Conservation (phyloP, 1,284 basidiomycete species). For the Ustilago hordei region DNA sequence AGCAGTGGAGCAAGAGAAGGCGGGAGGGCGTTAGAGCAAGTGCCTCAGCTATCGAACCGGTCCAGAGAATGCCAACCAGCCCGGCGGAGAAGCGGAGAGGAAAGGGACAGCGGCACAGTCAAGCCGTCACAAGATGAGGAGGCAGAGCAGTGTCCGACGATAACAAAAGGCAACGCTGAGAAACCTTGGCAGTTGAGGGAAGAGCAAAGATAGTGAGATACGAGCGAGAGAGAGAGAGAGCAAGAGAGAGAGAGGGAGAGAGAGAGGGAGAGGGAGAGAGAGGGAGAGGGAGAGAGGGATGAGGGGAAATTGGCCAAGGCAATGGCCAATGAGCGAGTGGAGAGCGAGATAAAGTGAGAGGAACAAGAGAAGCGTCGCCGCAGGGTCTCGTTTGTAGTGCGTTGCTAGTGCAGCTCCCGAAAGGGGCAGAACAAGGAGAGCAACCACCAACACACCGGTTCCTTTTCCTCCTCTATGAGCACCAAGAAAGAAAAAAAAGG, state of each 20-base stretch:
- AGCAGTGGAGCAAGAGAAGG: constrained; percentile 3
- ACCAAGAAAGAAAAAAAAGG: neutral
- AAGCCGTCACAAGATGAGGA: neutral
- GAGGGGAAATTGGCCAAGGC: neutral
- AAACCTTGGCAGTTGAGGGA: neutral
- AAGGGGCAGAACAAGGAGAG: neutral
- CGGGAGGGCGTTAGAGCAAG: neutral
- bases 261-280: too few relatives aligned
- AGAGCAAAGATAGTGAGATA: neutral
- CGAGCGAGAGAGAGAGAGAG: neutral
- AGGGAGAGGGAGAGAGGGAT: too few relatives aligned
- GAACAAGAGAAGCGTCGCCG: neutral
- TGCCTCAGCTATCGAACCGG: neutral
- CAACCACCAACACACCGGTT: neutral
- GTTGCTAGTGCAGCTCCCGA: constrained; percentile 2
- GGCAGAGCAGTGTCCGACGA: neutral
- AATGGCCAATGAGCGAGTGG: neutral
- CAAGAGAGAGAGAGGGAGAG: too few relatives aligned
- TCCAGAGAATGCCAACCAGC: constrained; percentile 6
- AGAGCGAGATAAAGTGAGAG: neutral
- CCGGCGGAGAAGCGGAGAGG: constrained; percentile 9
- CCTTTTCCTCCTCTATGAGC: neutral
- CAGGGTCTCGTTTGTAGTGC: constrained; percentile 5
- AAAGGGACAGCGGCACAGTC: neutral
- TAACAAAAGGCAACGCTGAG: constrained; percentile 1